These are phyloP conservation scores for Xerocomellus intermedius DNA, from an alignment of 768 basidiomycete genomes.

Conservation along the genomic window DNA sequence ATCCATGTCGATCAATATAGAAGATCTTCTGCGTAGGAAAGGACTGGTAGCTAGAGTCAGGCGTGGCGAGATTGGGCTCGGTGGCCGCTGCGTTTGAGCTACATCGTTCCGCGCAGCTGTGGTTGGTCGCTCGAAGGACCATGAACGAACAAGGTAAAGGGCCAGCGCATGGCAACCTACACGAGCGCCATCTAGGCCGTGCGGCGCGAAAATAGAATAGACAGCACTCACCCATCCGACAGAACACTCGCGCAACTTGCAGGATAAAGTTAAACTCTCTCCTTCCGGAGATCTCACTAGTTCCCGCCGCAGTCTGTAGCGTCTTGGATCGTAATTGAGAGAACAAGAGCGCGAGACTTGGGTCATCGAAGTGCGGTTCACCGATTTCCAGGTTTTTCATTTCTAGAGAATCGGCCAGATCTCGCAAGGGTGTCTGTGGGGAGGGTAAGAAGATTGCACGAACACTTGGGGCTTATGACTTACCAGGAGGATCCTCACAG, in stretches of 20 bases:
- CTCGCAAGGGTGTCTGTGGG: conserved; percentile 69
- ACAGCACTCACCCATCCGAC: conserved; percentile 79
- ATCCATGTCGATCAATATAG: conserved; percentile 90
- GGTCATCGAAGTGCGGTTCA: conserved; percentile 90
- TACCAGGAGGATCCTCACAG: conserved; percentile 88
- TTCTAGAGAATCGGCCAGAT: conserved; percentile 59
- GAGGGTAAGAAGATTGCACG: background rate
- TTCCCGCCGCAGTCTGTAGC: conserved; percentile 89
- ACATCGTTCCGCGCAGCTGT: conserved; percentile 27
- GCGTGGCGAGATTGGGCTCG: conserved; percentile 46
- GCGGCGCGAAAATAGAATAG: background rate
- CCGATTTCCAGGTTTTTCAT: conserved; percentile 64
- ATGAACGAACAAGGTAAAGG: conserved; percentile 82
- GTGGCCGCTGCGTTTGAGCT: conserved; percentile 20
- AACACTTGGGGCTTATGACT: conserved; percentile 26
- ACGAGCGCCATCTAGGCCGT: conserved; percentile 3
- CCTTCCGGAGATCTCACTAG: conserved; percentile 82
- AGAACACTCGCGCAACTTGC: conserved; percentile 91
- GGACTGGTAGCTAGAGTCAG: conserved; percentile 50
- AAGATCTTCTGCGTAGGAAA: conserved; percentile 58
- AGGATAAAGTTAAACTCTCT: conserved; percentile 95
- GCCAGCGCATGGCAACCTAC: conserved; percentile 92
- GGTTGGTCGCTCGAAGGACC: conserved; percentile 87
- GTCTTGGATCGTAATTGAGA: conserved; percentile 88
- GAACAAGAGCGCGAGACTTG: conserved; percentile 87